Evolutionary conservation across 306 rosid species (phyloP), one percentile per base, ranked within the genome.

Genomic region (Parietaria judaica): DNA sequence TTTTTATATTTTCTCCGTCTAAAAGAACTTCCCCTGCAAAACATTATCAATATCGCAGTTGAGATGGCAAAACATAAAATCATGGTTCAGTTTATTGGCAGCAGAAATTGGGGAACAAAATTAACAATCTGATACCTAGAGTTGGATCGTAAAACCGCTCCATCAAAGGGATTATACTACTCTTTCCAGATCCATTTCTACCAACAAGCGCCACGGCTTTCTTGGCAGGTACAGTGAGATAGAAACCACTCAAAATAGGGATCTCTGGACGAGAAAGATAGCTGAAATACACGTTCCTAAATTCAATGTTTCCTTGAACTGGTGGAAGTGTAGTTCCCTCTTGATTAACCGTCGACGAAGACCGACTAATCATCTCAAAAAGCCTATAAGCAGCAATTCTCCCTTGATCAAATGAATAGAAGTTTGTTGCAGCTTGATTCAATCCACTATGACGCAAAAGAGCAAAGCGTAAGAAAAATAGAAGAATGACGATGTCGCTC

Each of bases 71-170:
- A 77, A 36, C 66, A 72, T 45, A 66, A 41, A 58, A 17, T 14
- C 53, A n/a, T 48, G 34, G 31, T 61, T 37, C 17, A 17, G 38
- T 47, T 36, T 66, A n/a, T 49, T 11, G 4, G 53, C 53, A 49
- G 53, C 15, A 49, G 15, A 4, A n/a, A 1, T 65, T 36, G 51
- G 39, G 38, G 34, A 6, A 14, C 35, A 17, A 49, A 14, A 17
- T 12, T 44, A 58, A 49, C 10, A 44, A 73, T 15, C 13, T 8
- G 49, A 58, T 74, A 94, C 99, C 99, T 81, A 94, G 78, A 61
- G 99, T 94, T 65, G 99, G 99, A 76, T 94, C 97, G 72, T 94
- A 94, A 77, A 94, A 94, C 71, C 97, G 83, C 83, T 94, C 99
- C 99, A 94, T 94, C 50, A 94, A 97, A 64, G 99, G 99, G 74